Evolutionary conservation across 2,329 filamentous ascomycete species (phyloP).

Genomic region (Colletotrichum spinosum): DNA sequence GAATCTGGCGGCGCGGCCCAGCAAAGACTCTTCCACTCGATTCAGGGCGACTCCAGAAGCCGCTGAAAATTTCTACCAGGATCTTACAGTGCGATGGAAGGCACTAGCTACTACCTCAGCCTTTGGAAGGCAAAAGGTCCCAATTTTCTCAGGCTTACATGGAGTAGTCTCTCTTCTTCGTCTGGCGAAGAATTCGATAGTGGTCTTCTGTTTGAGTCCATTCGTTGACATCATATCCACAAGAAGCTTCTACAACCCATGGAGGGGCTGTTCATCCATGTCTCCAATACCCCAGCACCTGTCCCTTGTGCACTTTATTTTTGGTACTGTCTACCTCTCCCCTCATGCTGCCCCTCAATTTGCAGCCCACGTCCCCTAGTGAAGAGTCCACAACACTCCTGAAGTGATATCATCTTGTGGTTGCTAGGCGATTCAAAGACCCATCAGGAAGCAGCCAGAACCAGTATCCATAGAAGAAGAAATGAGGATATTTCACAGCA

Average conservation of each 20-base stretch:
- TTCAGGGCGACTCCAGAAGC: conserved; percentile 23
- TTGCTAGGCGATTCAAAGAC: conserved; percentile 5
- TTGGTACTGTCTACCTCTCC: conserved; percentile 26
- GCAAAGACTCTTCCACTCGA: conserved; percentile 23
- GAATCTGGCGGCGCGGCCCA: conserved; percentile 21
- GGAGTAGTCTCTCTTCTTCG: background rate
- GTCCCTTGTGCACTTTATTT: conserved; percentile 11
- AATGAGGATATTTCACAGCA: no score
- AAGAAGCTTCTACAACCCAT: conserved; percentile 27
- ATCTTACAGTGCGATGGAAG: conserved; percentile 2
- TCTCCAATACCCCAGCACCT: conserved; percentile 17
- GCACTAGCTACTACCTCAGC: conserved; percentile 16
- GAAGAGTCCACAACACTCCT: conserved; percentile 24
- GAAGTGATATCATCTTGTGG: conserved; percentile 31
- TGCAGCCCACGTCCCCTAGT: background rate
- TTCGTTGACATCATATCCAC: conserved; percentile 34
- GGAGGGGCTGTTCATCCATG: conserved; percentile 23
- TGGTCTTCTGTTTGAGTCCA: conserved; percentile 15
- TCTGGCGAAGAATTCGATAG: conserved; percentile 14
- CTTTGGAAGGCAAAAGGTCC: conserved; percentile 22
- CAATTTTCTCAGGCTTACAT: conserved; percentile 16
- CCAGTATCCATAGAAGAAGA: background rate
- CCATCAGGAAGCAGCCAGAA: conserved; percentile 30
- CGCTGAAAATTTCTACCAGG: conserved; percentile 33
- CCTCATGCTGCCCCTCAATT: conserved; percentile 7